phyloP scores from a whole-genome alignment of 2,329 filamentous ascomycete genomes.

The Trichoderma guizhouense region DNA sequence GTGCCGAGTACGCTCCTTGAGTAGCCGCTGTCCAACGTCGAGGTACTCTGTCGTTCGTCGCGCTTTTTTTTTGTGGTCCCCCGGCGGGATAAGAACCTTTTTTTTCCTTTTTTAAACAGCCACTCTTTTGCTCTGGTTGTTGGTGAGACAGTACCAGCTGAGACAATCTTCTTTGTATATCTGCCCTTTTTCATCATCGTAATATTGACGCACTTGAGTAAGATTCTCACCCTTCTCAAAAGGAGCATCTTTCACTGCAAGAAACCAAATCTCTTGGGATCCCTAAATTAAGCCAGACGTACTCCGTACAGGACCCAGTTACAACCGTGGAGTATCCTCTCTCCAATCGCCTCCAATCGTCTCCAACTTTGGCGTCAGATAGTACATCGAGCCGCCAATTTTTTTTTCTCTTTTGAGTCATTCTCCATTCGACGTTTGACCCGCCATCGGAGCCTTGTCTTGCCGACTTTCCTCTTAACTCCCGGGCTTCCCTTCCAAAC shows the following conservation, averaged over 20 bases:
- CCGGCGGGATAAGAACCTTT: slow-evolving; percentile 17
- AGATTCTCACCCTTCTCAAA: neutral
- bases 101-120: neutral
- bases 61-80: neutral
- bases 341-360: neutral
- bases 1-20: slow-evolving; percentile 10
- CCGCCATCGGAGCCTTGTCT: slow-evolving; percentile 9
- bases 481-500: neutral
- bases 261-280: neutral
- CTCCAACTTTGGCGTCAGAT: neutral
- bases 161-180: neutral
- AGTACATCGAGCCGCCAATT: neutral
- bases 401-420: slow-evolving; percentile 6
- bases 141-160: neutral
- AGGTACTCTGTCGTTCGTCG: neutral
- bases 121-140: neutral
- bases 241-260: neutral
- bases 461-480: neutral
- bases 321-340: neutral
- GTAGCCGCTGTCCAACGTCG: slow-evolving; percentile 11
- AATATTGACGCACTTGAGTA: neutral
- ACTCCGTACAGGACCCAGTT: neutral
- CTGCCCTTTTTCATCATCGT: neutral
- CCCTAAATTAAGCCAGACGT: neutral
- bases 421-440: slow-evolving; percentile 10